These are phyloP conservation scores for Calonectria naviculata DNA, from an alignment of 2,329 filamentous ascomycete genomes.

Conservation along the genomic window DNA sequence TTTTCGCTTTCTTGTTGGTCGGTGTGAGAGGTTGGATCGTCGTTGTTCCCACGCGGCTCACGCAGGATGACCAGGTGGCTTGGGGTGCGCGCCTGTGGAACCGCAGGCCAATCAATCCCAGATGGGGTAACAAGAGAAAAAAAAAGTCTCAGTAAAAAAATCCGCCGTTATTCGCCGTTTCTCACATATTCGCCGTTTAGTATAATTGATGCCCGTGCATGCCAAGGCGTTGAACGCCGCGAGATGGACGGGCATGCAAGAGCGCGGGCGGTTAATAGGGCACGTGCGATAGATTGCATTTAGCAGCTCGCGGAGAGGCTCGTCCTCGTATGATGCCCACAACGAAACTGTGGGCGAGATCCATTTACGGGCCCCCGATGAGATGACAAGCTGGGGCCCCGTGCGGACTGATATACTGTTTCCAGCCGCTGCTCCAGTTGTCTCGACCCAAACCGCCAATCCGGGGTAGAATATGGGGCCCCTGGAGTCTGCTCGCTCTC, in stretches of 20 bases:
- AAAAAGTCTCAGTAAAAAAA: not conserved
- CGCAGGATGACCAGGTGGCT: not conserved
- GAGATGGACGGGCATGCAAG: not conserved
- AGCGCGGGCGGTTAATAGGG: slow-evolving; percentile 10
- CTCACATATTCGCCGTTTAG: not conserved
- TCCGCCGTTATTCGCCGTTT: not conserved
- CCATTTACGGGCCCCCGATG: slow-evolving; percentile 4
- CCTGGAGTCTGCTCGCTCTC: not conserved
- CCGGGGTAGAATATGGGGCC: slow-evolving; percentile 29
- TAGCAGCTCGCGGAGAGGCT: not conserved
- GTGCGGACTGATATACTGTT: slow-evolving; percentile 24
- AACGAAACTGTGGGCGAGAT: not conserved
- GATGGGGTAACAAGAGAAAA: not conserved
- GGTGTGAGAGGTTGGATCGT: not conserved
- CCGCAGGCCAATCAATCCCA: not conserved
- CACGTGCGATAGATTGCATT: not conserved
- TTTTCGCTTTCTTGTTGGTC: not conserved
- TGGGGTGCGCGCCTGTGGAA: not conserved
- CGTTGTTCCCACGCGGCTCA: not conserved
- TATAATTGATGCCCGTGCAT: not conserved
- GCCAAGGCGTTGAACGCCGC: not conserved
- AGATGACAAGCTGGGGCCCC: slow-evolving; percentile 25
- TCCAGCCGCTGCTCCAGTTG: slow-evolving; percentile 14
- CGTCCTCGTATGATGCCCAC: slow-evolving; percentile 23
- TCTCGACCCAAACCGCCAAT: slow-evolving; percentile 24